phyloP scores from a whole-genome alignment of 176 grass and related monocot species.

The Hyparrhenia diplandra region DNA sequence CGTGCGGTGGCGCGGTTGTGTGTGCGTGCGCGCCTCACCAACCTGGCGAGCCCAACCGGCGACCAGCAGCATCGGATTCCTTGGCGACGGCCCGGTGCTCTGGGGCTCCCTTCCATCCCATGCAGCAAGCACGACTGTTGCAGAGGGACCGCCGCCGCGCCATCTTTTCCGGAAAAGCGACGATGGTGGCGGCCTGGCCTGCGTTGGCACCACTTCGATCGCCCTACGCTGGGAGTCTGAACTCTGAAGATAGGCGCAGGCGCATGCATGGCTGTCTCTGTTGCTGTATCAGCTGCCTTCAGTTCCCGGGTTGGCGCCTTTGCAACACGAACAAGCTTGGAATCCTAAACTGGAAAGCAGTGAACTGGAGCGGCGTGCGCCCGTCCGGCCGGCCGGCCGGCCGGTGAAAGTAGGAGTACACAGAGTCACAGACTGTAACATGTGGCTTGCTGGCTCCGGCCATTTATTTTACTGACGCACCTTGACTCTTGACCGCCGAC shows the following conservation, averaged over 20 bases:
- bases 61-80: conserved; percentile 45
- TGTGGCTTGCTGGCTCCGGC: background rate
- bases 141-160: conserved; percentile 3
- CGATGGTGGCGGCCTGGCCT: background rate
- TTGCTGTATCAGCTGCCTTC: background rate
- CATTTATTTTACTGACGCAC: background rate
- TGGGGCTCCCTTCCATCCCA: background rate
- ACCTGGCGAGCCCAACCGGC: background rate
- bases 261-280: background rate
- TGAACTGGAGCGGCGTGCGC: background rate
- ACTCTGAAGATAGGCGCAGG: background rate
- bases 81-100: background rate
- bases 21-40: background rate
- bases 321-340: conserved; percentile 36
- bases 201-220: too few species aligned
- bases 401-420: too few species aligned
- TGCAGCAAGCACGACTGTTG: background rate
- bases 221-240: too few species aligned
- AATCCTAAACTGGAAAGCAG: conserved; percentile 11
- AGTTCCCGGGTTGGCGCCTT: background rate
- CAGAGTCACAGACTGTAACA: background rate
- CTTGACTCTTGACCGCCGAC: conserved; percentile 55
- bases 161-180: conserved; percentile 30
- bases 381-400: too few species aligned
- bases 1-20: background rate